Conservation (phyloP, 306 rosid genomes). For the Geum urbanum region DNA sequence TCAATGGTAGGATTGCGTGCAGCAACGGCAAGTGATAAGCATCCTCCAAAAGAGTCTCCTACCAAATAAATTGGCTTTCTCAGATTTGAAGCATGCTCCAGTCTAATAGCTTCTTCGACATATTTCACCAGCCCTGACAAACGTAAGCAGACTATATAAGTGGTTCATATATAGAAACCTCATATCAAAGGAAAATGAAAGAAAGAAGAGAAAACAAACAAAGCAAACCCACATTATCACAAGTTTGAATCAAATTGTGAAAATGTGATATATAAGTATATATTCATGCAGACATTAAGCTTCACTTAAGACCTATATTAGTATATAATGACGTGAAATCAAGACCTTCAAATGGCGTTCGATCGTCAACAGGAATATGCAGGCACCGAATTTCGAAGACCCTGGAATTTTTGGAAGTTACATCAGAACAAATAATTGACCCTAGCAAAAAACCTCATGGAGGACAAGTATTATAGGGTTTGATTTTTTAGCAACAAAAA, state of each 20-base stretch:
- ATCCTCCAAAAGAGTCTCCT: constrained; percentile 96
- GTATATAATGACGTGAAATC: constrained; percentile 5
- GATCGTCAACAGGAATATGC: constrained; percentile 78
- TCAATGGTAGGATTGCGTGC: constrained; percentile 81
- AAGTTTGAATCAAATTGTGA: too few species aligned
- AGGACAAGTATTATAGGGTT: background rate
- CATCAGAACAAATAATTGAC: background rate
- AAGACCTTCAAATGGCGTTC: constrained; percentile 89
- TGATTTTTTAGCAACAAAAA: constrained; percentile 2
- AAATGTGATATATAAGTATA: too few species aligned
- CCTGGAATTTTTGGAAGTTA: constrained; percentile 40
- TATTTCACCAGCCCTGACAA: constrained; percentile 67
- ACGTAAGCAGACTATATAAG: constrained; percentile 16
- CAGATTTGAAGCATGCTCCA: constrained; percentile 62
- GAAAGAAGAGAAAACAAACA: too few species aligned
- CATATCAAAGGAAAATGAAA: too few species aligned
- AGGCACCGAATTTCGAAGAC: constrained; percentile 87
- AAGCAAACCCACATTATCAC: too few species aligned
- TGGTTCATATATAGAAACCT: constrained; percentile 3
- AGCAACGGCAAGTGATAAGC: constrained; percentile 91
- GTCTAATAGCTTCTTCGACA: constrained; percentile 70
- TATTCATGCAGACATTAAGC: too few species aligned
- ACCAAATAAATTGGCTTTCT: constrained; percentile 74
- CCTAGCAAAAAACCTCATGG: background rate
- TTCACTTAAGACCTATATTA: too few species aligned